Evolutionary conservation across 805 yeast species (phyloP).

Genomic region (Kuraishia borneana): DNA sequence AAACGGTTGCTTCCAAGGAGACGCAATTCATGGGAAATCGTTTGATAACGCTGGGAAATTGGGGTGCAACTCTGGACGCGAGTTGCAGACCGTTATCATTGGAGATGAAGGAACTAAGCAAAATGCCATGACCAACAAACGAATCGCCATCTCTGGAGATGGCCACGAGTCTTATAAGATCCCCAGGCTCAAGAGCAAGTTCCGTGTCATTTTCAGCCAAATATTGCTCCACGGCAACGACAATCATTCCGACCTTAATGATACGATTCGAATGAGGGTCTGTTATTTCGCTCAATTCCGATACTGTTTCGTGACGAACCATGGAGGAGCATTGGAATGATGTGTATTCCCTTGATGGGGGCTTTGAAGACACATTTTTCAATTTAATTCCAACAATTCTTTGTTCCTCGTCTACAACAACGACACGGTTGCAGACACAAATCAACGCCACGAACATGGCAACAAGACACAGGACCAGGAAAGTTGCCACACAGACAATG

Average conservation of each 20-base stretch:
- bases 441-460: neutral
- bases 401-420: neutral
- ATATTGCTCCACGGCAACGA: conserved; percentile 1
- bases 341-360: neutral
- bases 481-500: neutral
- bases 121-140: neutral
- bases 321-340: neutral
- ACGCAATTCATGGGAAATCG: neutral
- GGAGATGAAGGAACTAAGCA: neutral
- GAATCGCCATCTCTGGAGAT: neutral
- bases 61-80: neutral
- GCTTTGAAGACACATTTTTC: neutral
- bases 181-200: conserved; percentile 1
- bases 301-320: neutral
- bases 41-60: neutral
- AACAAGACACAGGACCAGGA: neutral
- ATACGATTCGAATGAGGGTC: conserved; percentile 1
- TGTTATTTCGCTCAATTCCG: neutral
- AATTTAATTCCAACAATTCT: neutral
- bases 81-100: neutral
- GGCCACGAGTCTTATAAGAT: conserved; percentile 1
- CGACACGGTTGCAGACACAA: neutral
- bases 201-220: neutral
- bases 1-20: neutral
- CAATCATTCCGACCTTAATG: conserved; percentile 2